Evolutionary conservation across 306 rosid species (phyloP), one percentile per base, ranked within the genome.

Genomic region (Bauhinia variegata): DNA sequence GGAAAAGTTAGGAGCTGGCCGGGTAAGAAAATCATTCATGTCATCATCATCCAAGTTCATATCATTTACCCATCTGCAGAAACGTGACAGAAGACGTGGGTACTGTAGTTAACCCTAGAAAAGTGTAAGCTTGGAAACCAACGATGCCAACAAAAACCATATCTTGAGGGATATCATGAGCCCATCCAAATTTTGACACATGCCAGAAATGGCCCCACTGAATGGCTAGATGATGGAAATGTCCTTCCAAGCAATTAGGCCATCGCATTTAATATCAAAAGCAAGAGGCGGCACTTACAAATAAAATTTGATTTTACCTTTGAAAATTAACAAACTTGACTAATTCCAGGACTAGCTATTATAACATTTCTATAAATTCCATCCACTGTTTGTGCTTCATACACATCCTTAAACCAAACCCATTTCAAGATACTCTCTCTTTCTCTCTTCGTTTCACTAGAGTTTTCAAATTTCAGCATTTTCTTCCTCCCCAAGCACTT

Each of bases 261-360:
- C 19, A 44, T 44, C 34, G 28, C 81, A 75, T 50, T 83, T 70
- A 85, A 75, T 77, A 38, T 8, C 68, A 67, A 82, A 90, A 81
- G 84, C 77, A 51, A 47, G 58, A 23, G 88, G 67, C 86, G 88
- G 96, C 96, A 87, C n/a, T n/a, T n/a, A n/a, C n/a, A n/a, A n/a
- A n/a, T n/a, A n/a, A n/a, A n/a, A n/a, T n/a, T n/a, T n/a, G n/a
- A n/a, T 65, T 65, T 58, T 36, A 63, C 64, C 16, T 31, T 56
- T n/a, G 1, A 44, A 58, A 75, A 84, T 60, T 72, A 19, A 12
- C 78, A 79, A 87, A 34, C 16, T 60, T 54, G 60, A 76, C 71
- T 79, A 52, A 56, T 10, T 59, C 4, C 17, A 56, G 66, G 80
- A 85, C 86, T 50, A 55, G 8, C 15, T 31, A 9, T 0, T 33